A percentile compares a stretch with the other conserved stretches of the same genome.
These are phyloP conservation scores for Mycosphaerella sp. DNA, from an alignment of 2,329 filamentous ascomycete species.

Conservation along the genomic window DNA sequence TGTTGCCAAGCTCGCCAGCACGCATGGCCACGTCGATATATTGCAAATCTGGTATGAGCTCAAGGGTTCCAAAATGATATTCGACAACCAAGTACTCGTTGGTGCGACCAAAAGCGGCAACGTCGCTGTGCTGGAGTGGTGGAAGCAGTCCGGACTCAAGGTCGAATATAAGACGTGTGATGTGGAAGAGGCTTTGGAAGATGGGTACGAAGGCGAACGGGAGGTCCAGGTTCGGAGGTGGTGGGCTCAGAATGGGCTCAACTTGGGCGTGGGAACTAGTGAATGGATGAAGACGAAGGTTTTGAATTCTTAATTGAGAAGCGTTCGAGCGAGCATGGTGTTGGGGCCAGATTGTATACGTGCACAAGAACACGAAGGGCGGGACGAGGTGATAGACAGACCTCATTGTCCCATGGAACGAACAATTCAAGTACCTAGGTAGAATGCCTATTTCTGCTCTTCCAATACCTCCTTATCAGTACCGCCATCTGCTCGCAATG, in stretches of 20 bases:
- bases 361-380: not conserved
- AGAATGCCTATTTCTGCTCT: too few relatives aligned
- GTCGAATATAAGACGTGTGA: conserved; percentile 95
- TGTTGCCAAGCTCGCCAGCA: conserved; percentile 75
- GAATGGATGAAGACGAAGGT: conserved; percentile 84
- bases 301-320: conserved; percentile 36
- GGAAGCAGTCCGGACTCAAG: conserved; percentile 67
- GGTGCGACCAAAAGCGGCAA: conserved; percentile 84
- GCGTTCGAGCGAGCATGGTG: conserved; percentile 17
- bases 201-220: conserved; percentile 63
- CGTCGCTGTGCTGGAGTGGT: conserved; percentile 83
- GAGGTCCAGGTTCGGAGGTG: conserved; percentile 69
- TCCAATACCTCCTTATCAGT: too few relatives aligned
- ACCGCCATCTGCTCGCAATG: too few relatives aligned
- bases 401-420: too few relatives aligned
- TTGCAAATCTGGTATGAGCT: conserved; percentile 75
- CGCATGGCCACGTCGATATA: conserved; percentile 76
- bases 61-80: conserved; percentile 70
- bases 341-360: conserved; percentile 1
- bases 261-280: conserved; percentile 72
- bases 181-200: conserved; percentile 89
- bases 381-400: not conserved
- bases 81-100: conserved; percentile 76
- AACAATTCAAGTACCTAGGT: too few relatives aligned
- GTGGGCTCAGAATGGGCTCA: conserved; percentile 83